Evolutionary conservation across 1,284 basidiomycete genomes (phyloP).

Genomic region (Termitomyces sp.): DNA sequence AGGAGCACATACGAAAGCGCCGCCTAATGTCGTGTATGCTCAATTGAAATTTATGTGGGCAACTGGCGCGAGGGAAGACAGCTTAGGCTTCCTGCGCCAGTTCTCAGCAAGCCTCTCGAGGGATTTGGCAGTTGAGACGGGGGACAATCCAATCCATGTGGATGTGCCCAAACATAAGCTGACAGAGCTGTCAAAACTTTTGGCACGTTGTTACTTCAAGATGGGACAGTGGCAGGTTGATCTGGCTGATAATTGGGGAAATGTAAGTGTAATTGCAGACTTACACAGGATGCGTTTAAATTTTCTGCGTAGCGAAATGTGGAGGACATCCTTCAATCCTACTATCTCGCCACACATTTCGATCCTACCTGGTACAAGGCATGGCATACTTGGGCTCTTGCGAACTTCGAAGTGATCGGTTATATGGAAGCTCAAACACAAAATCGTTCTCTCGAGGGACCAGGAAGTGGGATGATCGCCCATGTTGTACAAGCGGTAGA

Average conservation of each 20-base stretch:
- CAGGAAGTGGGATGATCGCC: constrained; percentile 67
- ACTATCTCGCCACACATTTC: constrained; percentile 85
- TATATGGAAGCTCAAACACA: constrained; percentile 70
- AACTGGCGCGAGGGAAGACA: constrained; percentile 73
- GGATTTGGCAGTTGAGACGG: constrained; percentile 67
- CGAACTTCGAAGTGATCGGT: constrained; percentile 94
- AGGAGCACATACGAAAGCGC: constrained; percentile 66
- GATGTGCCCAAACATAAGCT: constrained; percentile 60
- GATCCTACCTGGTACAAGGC: constrained; percentile 98
- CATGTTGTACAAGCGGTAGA: constrained; percentile 95
- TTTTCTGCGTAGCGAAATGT: constrained; percentile 61
- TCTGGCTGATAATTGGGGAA: constrained; percentile 75
- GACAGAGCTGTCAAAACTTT: constrained; percentile 76
- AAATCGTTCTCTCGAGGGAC: constrained; percentile 60
- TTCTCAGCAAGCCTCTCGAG: constrained; percentile 76
- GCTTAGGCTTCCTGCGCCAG: constrained; percentile 79
- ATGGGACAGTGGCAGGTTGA: constrained; percentile 93
- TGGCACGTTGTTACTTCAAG: constrained; percentile 98
- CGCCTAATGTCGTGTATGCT: constrained; percentile 95
- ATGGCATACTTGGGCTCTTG: constrained; percentile 98
- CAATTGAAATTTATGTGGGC: constrained; percentile 98
- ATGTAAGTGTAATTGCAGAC: constrained; percentile 41
- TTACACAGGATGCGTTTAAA: constrained; percentile 6
- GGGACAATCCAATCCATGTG: constrained; percentile 39
- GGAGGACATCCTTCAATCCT: constrained; percentile 80